Conservation (phyloP, 2,329 filamentous ascomycete genomes). For the Chrysosporium queenslandicum region DNA sequence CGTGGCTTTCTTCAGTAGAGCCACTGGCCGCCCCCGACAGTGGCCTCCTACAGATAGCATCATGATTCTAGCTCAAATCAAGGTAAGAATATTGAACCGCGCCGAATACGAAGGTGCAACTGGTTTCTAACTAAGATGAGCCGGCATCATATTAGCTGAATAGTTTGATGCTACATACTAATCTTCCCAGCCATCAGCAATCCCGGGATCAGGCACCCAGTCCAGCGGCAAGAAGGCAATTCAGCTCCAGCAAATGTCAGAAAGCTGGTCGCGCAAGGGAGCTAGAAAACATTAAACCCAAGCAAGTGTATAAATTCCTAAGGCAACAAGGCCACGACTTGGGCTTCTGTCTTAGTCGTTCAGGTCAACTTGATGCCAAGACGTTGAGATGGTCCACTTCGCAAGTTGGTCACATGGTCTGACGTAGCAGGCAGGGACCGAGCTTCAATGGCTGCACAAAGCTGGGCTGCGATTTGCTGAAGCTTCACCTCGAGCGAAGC, state of each 20-base stretch:
- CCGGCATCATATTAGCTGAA: background rate
- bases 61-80: background rate
- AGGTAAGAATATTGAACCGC: background rate
- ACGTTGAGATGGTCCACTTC: background rate
- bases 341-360: no score
- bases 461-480: conserved; percentile 2
- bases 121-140: background rate
- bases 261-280: no score
- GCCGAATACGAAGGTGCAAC: background rate
- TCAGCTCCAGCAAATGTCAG: background rate
- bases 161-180: background rate
- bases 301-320: no score
- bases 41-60: background rate
- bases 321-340: no score
- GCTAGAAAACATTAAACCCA: no score
- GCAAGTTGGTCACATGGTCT: conserved; percentile 6
- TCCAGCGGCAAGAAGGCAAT: background rate
- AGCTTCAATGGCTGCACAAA: background rate
- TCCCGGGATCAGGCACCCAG: background rate
- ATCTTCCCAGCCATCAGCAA: conserved; percentile 1
- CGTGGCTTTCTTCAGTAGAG: background rate
- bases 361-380: conserved; percentile 1
- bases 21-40: background rate
- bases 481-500: conserved; percentile 2
- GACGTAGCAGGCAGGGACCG: background rate